Conservation (phyloP, 208 protist genomes). For the Acanthamoeba royreba region DNA sequence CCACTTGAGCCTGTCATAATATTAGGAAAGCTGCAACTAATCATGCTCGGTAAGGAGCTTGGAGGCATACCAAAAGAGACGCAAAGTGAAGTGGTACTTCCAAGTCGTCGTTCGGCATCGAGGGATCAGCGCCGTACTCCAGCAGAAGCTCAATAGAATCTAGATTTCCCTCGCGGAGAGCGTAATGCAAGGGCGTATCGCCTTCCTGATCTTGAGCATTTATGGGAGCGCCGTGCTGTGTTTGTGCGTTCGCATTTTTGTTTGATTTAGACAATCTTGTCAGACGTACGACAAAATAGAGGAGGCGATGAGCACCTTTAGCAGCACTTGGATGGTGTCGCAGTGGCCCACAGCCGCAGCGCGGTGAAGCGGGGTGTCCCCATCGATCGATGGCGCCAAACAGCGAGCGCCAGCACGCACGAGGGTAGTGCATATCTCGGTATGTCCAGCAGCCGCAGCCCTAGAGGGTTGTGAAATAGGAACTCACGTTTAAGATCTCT, state of each 20-base stretch:
- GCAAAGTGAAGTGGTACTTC: conserved; percentile 51
- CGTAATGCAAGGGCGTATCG: conserved; percentile 44
- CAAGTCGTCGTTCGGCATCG: conserved; percentile 26
- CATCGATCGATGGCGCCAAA: not conserved
- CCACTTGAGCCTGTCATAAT: not conserved
- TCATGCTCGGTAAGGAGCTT: too few species aligned
- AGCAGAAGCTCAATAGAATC: not conserved
- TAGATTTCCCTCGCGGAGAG: not conserved
- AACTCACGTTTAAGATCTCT: too few species aligned
- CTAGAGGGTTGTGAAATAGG: not conserved
- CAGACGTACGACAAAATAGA: too few species aligned
- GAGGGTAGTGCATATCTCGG: not conserved
- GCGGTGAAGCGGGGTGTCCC: not conserved
- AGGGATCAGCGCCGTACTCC: too few species aligned
- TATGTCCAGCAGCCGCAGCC: not conserved
- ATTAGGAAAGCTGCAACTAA: too few species aligned
- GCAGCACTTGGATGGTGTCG: not conserved
- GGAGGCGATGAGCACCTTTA: too few species aligned
- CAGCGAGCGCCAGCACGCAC: not conserved
- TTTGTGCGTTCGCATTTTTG: not conserved
- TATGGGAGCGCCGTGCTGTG: not conserved
- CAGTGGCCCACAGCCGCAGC: not conserved
- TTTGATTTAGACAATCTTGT: not conserved
- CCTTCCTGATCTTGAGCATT: conserved; percentile 43
- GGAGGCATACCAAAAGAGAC: not conserved